Conservation (phyloP, 768 basidiomycete species). For the Lanmaoa rubissima region DNA sequence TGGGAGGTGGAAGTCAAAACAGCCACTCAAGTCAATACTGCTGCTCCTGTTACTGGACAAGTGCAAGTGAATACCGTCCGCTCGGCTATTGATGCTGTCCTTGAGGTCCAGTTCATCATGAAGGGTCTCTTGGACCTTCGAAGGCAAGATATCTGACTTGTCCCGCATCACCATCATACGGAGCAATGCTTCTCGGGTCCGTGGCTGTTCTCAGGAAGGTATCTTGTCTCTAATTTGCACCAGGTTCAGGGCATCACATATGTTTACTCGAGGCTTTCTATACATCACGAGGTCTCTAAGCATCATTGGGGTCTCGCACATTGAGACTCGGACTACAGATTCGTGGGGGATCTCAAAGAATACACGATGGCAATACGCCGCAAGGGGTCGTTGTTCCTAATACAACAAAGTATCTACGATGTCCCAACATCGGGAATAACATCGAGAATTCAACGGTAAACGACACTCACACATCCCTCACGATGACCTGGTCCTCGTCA, state of each 20-base stretch:
- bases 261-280: neutral
- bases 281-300: neutral
- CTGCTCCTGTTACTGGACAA: constrained; percentile 32
- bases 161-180: neutral
- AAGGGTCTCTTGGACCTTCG: constrained; percentile 79
- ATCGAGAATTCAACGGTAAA: neutral
- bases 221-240: neutral
- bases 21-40: constrained; percentile 72
- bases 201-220: neutral
- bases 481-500: neutral
- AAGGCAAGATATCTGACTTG: constrained; percentile 60
- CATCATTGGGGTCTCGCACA: neutral
- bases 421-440: neutral
- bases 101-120: constrained; percentile 81
- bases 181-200: neutral
- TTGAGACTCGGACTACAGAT: neutral
- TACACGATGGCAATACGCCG: neutral
- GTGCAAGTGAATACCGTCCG: constrained; percentile 70
- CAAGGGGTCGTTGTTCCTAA: neutral
- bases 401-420: neutral
- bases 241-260: neutral
- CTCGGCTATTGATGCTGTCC: constrained; percentile 66
- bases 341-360: neutral
- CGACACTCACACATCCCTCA: neutral
- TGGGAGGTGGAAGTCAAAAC: constrained; percentile 92